Conservation (phyloP, 805 yeast genomes). For the Starmerella stigmatis region DNA sequence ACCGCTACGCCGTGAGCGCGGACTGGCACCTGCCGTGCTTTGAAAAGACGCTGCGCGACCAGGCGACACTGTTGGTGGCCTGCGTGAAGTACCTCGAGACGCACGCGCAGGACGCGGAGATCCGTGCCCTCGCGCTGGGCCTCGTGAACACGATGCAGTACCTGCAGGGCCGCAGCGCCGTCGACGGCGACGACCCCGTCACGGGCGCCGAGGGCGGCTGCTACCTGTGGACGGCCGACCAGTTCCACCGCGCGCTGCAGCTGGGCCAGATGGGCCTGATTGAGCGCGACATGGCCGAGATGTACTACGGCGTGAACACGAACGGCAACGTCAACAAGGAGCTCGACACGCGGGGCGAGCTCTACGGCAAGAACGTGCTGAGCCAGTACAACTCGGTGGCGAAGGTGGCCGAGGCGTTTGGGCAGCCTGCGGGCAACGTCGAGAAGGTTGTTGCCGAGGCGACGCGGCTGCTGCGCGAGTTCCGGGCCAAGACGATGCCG, state of each 20-base stretch:
- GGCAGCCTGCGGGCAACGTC: slow-evolving; percentile 24
- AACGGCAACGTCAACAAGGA: slow-evolving; percentile 32
- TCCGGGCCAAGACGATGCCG: slow-evolving; percentile 24
- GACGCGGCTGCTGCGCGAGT: slow-evolving; percentile 21
- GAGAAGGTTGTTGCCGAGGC: slow-evolving; percentile 24
- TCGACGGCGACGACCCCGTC: slow-evolving; percentile 2
- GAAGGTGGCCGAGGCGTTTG: slow-evolving; percentile 31
- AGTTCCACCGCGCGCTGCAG: slow-evolving; percentile 28
- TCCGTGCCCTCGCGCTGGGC: slow-evolving; percentile 18
- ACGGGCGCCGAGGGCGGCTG: slow-evolving; percentile 6
- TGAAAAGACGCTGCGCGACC: slow-evolving; percentile 34
- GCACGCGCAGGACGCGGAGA: slow-evolving; percentile 6
- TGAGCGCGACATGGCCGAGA: slow-evolving; percentile 31
- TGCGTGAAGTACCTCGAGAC: slow-evolving; percentile 20
- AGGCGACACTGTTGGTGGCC: slow-evolving; percentile 31
- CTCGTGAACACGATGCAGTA: slow-evolving; percentile 12
- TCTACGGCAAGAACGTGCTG: slow-evolving; percentile 29
- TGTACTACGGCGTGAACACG: slow-evolving; percentile 31
- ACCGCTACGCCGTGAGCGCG: slow-evolving; percentile 32
- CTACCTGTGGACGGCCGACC: slow-evolving; percentile 31
- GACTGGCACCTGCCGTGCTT: slow-evolving; percentile 36
- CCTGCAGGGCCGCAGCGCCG: neutral
- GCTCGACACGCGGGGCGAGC: slow-evolving; percentile 29
- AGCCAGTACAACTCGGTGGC: slow-evolving; percentile 21
- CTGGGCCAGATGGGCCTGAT: slow-evolving; percentile 20